These are phyloP conservation scores for Cladosporium halotolerans DNA, from an alignment of 2,329 filamentous ascomycete genomes.

Conservation along the genomic window DNA sequence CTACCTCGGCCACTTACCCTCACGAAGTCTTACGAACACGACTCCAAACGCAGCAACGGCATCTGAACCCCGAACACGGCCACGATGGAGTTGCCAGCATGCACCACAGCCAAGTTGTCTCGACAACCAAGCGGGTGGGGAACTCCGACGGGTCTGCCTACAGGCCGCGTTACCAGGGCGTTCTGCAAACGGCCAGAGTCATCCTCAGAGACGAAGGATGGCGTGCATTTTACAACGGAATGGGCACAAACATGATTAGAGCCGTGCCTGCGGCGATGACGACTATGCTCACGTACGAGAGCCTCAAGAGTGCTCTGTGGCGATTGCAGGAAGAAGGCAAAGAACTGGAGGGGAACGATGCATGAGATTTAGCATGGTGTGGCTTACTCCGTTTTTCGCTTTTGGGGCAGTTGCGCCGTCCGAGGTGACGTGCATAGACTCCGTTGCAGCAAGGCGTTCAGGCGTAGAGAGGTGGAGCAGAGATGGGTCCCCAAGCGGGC, in stretches of 20 bases:
- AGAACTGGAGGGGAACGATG: conserved; percentile 18
- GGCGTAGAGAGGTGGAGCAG: conserved; percentile 1
- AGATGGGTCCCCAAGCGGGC: background rate
- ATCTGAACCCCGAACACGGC: conserved; percentile 40
- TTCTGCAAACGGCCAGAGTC: conserved; percentile 73
- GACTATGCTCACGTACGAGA: conserved; percentile 96
- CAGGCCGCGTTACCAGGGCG: conserved; percentile 62
- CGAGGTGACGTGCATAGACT: background rate
- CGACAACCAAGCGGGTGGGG: conserved; percentile 30
- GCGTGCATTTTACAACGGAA: conserved; percentile 92
- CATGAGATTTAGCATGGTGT: background rate
- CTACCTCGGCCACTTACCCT: conserved; percentile 91
- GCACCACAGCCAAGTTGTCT: conserved; percentile 28
- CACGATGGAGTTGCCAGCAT: conserved; percentile 46
- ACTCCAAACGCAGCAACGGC: conserved; percentile 84
- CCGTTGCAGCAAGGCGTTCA: conserved; percentile 9
- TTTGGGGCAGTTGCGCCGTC: no score
- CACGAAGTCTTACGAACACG: conserved; percentile 94
- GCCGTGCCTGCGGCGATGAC: conserved; percentile 93
- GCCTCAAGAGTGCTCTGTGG: conserved; percentile 51
- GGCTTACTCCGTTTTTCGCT: no score
- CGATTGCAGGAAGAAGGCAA: conserved; percentile 49
- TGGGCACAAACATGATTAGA: conserved; percentile 95
- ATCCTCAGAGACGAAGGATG: conserved; percentile 90
- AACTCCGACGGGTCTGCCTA: conserved; percentile 51